Conservation (phyloP, 2,329 filamentous ascomycete species). For the Epichloe sp. region DNA sequence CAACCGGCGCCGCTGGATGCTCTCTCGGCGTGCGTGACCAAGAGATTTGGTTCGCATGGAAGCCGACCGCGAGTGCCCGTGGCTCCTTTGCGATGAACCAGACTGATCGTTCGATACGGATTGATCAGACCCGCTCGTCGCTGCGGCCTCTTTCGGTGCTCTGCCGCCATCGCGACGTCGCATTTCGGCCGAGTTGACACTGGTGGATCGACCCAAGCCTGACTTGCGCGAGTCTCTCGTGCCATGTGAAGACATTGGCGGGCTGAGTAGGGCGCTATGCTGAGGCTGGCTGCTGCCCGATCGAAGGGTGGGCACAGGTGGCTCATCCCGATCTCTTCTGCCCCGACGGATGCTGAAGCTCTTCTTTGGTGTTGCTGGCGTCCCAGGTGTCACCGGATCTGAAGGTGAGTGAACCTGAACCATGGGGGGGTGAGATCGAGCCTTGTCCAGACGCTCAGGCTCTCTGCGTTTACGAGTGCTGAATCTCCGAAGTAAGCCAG, state of each 20-base stretch:
- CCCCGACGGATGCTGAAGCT: conserved; percentile 71
- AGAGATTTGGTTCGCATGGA: conserved; percentile 73
- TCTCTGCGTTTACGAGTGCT: conserved; percentile 74
- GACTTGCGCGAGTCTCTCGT: conserved; percentile 46
- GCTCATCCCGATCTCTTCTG: conserved; percentile 40
- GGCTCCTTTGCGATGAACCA: conserved; percentile 37
- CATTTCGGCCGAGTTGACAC: conserved; percentile 79
- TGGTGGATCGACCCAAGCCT: conserved; percentile 70
- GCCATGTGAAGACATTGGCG: conserved; percentile 50
- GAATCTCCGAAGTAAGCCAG: conserved; percentile 73
- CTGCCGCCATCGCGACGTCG: conserved; percentile 44
- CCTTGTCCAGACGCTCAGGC: conserved; percentile 46
- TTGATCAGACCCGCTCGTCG: conserved; percentile 69
- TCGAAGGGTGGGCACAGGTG: conserved; percentile 32
- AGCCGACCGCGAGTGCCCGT: conserved; percentile 41
- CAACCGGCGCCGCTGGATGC: conserved; percentile 74
- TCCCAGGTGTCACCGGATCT: conserved; percentile 29
- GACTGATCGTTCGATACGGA: conserved; percentile 45
- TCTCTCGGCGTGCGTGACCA: conserved; percentile 78
- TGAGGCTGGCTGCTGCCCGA: conserved; percentile 55
- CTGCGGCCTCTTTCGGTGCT: conserved; percentile 50
- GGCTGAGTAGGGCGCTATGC: conserved; percentile 65
- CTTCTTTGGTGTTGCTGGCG: conserved; percentile 54
- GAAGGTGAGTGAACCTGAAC: conserved; percentile 69
- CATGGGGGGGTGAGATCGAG: conserved; percentile 62